A percentile compares a stretch with the other conserved stretches of the same genome.
Evolutionary conservation across 768 basidiomycete species (phyloP).

Genomic region (Kwoniella sp.): DNA sequence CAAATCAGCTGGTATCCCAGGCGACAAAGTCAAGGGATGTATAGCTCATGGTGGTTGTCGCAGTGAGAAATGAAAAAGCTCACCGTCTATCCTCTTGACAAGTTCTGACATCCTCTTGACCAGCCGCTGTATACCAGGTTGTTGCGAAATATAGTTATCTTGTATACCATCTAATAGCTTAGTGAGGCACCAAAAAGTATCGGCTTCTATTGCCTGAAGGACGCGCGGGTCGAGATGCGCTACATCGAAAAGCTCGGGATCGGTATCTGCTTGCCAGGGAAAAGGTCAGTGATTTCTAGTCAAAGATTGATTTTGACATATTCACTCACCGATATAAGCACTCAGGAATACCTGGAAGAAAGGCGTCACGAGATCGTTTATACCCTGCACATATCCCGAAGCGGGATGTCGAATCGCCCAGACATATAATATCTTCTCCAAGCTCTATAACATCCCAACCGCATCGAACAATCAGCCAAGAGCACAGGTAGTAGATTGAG

Average conservation of each 20-base stretch:
- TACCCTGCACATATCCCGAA: conserved; percentile 97
- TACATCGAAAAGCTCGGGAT: conserved; percentile 87
- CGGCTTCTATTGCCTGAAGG: conserved; percentile 87
- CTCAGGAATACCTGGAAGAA: conserved; percentile 98
- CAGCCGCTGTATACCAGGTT: conserved; percentile 93
- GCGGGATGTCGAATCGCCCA: conserved; percentile 99
- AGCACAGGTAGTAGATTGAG: conserved; percentile 2
- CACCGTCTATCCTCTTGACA: conserved; percentile 61
- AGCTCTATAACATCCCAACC: conserved; percentile 61
- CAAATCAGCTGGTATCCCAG: no score
- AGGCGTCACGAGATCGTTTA: conserved; percentile 96
- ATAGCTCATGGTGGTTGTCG: background rate
- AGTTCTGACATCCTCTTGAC: conserved; percentile 92
- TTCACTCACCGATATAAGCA: conserved; percentile 78
- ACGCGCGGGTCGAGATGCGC: conserved; percentile 68
- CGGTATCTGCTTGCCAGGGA: conserved; percentile 65
- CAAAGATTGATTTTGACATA: no score
- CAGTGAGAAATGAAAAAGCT: conserved; percentile 17
- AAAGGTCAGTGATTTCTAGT: background rate
- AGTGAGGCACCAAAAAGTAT: conserved; percentile 97
- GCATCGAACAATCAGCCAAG: background rate
- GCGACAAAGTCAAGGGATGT: no score
- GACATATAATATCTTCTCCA: conserved; percentile 94
- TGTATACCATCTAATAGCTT: conserved; percentile 95
- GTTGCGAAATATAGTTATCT: conserved; percentile 95